Evolutionary conservation across 2,329 filamentous ascomycete species (phyloP), one percentile per base, ranked within the genome.

Genomic region (Xylariaceae sp.): DNA sequence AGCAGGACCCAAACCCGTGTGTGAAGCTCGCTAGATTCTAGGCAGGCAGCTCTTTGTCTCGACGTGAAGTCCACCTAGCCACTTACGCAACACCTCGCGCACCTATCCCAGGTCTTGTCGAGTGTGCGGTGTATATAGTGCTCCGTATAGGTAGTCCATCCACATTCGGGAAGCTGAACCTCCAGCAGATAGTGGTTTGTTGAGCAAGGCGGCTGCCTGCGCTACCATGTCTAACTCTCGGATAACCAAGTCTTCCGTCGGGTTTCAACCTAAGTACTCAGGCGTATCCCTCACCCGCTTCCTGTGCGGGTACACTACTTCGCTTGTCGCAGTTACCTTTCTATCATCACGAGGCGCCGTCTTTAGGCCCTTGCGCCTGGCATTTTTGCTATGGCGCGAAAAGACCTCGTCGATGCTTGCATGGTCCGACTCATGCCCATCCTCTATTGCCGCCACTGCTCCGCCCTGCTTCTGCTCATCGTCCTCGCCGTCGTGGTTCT

Each of bases 401-500:
- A 37, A 4, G 32, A 37, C 14, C 5, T 37, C 32, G 3, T 37
- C 32, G 32, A 37, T 37, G 32, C 32, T 16, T 3, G 6, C 32
- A 10, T 37, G 7, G 14, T 37, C 32, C 3, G 32, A 37, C 32
- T 37, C 32, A 14, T 37, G 32, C 9, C 32, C 32, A 16, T 37
- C 32, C 32, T 37, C 32, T 12, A 37, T 37, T 12, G 5, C 6
- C 12, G 32, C 9, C 12, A 37, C 14, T 12, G 32, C 14, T 3
- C 3, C 32, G 32, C 32, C 5, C 32, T 37, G 32, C 32, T 37
- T 4, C 32, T 37, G 32, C 32, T 54, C 40, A 63, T 67, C 1
- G 59, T 60, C 40, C 67, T 54, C 1, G 66, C 62, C 47, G 29
- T 49, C 47, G 47, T 32, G 10, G n/a, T 26, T 19, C 14, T 47